These are phyloP conservation scores for Tetratostichococcus sp. DNA, from an alignment of 139 green algal genomes.

Conservation along the genomic window DNA sequence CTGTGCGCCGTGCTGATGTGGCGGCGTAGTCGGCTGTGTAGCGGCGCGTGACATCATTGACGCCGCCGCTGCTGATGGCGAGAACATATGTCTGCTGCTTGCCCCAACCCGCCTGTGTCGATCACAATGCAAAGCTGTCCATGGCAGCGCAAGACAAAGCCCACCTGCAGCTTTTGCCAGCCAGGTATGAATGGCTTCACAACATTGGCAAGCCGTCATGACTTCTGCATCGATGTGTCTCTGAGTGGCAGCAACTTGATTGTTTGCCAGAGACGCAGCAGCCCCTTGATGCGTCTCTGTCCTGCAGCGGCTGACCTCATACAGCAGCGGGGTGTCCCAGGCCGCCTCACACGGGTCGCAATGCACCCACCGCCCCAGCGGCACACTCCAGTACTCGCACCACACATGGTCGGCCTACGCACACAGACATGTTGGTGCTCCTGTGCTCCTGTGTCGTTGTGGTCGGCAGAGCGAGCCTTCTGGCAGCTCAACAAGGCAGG, in stretches of 20 bases:
- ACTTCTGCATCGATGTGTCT: no score
- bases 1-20: constrained; percentile 11
- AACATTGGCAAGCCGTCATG: no score
- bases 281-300: no score
- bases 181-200: no score
- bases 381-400: constrained; percentile 43
- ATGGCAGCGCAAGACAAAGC: neutral
- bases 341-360: constrained; percentile 66
- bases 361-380: constrained; percentile 56
- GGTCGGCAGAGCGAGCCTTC: no score
- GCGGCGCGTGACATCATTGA: constrained; percentile 60
- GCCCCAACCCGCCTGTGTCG: constrained; percentile 65
- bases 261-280: no score
- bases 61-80: constrained; percentile 41
- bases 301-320: no score
- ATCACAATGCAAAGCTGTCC: neutral
- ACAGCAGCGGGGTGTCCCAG: constrained; percentile 62
- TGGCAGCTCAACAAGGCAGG: no score
- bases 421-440: no score
- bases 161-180: no score
- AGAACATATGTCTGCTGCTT: constrained; percentile 75
- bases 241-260: no score
- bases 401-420: constrained; percentile 20
- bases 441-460: no score
- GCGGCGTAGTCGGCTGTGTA: constrained; percentile 50